These are phyloP conservation scores for Pyrus pyrifolia DNA, from an alignment of 306 rosid species.

Conservation along the genomic window DNA sequence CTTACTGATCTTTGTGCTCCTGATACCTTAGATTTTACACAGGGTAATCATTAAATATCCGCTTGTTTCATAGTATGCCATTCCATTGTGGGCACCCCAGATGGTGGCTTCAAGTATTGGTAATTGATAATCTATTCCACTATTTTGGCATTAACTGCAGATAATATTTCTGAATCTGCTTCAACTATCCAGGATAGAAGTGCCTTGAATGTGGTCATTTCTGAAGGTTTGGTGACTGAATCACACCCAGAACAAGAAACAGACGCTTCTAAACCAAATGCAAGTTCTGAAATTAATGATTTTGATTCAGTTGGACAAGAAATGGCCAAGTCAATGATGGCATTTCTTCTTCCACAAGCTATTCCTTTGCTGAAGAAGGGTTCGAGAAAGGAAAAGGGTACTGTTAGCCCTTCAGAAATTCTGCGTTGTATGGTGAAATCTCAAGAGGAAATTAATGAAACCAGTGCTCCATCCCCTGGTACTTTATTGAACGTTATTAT, in stretches of 20 bases:
- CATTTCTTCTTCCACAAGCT: constrained; percentile 79
- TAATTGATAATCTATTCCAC: constrained; percentile 7
- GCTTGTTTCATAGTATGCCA: not conserved
- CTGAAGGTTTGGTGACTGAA: constrained; percentile 30
- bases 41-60: constrained; percentile 33
- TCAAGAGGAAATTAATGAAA: constrained; percentile 24
- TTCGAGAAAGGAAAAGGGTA: constrained; percentile 35
- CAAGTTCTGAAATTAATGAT: constrained; percentile 31
- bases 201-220: constrained; percentile 16
- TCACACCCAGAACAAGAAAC: constrained; percentile 31
- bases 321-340: constrained; percentile 74
- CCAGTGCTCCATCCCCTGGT: constrained; percentile 30
- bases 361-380: constrained; percentile 59
- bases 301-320: constrained; percentile 59
- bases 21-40: constrained; percentile 37
- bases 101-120: constrained; percentile 3
- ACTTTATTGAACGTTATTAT: constrained; percentile 6
- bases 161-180: constrained; percentile 30
- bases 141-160: constrained; percentile 35
- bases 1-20: constrained; percentile 39
- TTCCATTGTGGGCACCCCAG: constrained; percentile 1
- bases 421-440: constrained; percentile 21
- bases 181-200: constrained; percentile 30
- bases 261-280: constrained; percentile 26
- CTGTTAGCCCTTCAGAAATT: constrained; percentile 20